A percentile compares a stretch with the other conserved stretches of the same genome.
phyloP scores from a whole-genome alignment of 2,329 filamentous ascomycete species.

The Elsinoe arachidis region DNA sequence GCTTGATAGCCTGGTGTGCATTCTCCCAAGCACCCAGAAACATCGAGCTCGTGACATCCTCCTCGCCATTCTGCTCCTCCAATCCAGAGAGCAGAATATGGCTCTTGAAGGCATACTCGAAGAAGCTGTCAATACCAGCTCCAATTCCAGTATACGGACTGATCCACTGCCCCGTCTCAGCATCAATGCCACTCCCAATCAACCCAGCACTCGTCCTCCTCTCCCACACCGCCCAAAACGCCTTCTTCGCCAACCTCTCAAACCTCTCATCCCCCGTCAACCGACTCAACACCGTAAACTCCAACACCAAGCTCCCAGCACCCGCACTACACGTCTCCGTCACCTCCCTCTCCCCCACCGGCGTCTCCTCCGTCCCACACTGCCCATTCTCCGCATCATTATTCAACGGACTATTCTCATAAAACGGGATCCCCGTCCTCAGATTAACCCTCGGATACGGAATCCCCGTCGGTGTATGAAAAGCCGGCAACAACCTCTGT shows the following conservation, averaged over 20 bases:
- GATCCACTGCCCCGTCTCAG: slow-evolving; percentile 81
- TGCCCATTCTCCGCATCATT: slow-evolving; percentile 42
- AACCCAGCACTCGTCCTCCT: slow-evolving; percentile 76
- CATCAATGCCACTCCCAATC: slow-evolving; percentile 85
- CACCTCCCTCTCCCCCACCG: slow-evolving; percentile 53
- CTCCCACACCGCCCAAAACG: slow-evolving; percentile 97
- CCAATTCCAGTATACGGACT: slow-evolving; percentile 87
- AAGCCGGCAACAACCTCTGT: slow-evolving; percentile 77
- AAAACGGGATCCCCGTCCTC: slow-evolving; percentile 83
- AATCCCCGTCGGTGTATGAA: slow-evolving; percentile 82
- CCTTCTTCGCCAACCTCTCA: slow-evolving; percentile 78
- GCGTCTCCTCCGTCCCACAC: slow-evolving; percentile 35
- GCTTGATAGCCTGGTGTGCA: slow-evolving; percentile 77
- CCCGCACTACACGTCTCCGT: slow-evolving; percentile 96
- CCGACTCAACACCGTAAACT: slow-evolving; percentile 84
- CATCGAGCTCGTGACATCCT: slow-evolving; percentile 54
- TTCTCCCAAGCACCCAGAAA: slow-evolving; percentile 80
- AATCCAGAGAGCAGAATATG: slow-evolving; percentile 79
- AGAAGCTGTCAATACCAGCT: slow-evolving; percentile 95
- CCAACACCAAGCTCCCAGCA: slow-evolving; percentile 87
- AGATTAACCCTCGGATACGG: slow-evolving; percentile 94
- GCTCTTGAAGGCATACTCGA: slow-evolving; percentile 94
- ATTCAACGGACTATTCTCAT: slow-evolving; percentile 74
- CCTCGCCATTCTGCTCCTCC: slow-evolving; percentile 34
- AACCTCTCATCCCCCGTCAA: slow-evolving; percentile 82